A percentile compares a stretch with the other conserved stretches of the same genome.
Conservation (phyloP, 2,329 filamentous ascomycete species). For the Talaromyces sp. region DNA sequence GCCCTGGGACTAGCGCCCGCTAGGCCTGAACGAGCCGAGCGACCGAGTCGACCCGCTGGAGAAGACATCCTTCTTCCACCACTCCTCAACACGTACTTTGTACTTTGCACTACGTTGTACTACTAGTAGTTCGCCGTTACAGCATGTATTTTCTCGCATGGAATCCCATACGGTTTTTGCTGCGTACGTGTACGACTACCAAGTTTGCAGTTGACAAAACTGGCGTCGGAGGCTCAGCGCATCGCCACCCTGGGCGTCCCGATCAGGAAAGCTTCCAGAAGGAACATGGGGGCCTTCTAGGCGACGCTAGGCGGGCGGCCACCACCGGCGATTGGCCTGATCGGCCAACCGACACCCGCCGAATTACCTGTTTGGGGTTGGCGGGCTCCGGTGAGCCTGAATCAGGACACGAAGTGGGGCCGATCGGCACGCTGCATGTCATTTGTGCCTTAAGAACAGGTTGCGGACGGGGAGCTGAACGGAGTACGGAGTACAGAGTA, state of each 20-base stretch:
- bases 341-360: neutral
- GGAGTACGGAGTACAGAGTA: neutral
- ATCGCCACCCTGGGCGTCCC: neutral
- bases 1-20: neutral
- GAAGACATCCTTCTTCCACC: too few relatives aligned
- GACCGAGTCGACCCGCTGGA: too few relatives aligned
- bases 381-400: neutral
- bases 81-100: too few relatives aligned
- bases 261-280: constrained; percentile 10
- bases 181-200: too few relatives aligned
- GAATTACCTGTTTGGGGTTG: neutral
- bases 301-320: neutral
- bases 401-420: neutral
- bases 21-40: neutral
- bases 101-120: too few relatives aligned
- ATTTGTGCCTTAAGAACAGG: neutral
- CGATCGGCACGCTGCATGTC: neutral
- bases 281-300: constrained; percentile 1
- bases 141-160: too few relatives aligned
- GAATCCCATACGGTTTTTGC: too few relatives aligned
- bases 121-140: too few relatives aligned
- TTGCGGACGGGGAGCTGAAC: neutral
- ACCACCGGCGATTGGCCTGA: neutral
- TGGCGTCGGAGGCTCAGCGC: neutral
- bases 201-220: neutral